These are phyloP conservation scores for Pestalotiopsis fici DNA, from an alignment of 2,329 filamentous ascomycete species.

Conservation along the genomic window DNA sequence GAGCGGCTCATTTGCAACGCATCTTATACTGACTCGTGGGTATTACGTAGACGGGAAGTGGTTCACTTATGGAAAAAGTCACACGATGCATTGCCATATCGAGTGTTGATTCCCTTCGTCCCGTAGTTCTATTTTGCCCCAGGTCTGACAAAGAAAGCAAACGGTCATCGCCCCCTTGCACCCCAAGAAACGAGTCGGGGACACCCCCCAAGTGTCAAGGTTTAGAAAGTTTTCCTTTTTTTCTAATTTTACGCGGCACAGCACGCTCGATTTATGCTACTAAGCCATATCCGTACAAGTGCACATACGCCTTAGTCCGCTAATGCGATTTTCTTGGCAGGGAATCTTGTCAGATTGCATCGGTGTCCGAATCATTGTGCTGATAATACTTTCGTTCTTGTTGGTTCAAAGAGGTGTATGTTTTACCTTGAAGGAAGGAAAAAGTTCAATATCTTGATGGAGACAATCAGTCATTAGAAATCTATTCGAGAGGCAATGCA, in stretches of 20 bases:
- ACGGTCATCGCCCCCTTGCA: not conserved
- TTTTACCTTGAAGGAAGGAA: not conserved
- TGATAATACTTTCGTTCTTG: not conserved
- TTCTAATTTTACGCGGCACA: conserved; percentile 1
- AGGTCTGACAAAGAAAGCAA: not conserved
- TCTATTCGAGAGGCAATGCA: too few species aligned
- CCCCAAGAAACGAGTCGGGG: not conserved
- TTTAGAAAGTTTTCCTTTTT: not conserved
- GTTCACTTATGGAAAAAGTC: not conserved
- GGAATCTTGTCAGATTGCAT: not conserved
- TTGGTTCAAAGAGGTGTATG: not conserved
- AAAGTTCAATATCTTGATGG: not conserved
- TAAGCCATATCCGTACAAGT: not conserved
- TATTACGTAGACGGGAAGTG: not conserved
- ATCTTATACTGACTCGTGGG: not conserved
- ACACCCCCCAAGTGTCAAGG: not conserved
- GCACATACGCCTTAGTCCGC: not conserved
- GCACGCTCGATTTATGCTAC: not conserved
- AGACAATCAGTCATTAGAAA: too few species aligned
- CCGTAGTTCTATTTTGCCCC: not conserved
- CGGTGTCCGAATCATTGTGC: not conserved
- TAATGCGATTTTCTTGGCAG: not conserved
- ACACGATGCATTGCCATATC: not conserved
- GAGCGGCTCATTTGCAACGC: not conserved
- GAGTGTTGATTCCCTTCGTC: not conserved